Evolutionary conservation across 805 yeast genomes (phyloP), one percentile per base, ranked within the genome.

Genomic region (Lipomyces lipofer): DNA sequence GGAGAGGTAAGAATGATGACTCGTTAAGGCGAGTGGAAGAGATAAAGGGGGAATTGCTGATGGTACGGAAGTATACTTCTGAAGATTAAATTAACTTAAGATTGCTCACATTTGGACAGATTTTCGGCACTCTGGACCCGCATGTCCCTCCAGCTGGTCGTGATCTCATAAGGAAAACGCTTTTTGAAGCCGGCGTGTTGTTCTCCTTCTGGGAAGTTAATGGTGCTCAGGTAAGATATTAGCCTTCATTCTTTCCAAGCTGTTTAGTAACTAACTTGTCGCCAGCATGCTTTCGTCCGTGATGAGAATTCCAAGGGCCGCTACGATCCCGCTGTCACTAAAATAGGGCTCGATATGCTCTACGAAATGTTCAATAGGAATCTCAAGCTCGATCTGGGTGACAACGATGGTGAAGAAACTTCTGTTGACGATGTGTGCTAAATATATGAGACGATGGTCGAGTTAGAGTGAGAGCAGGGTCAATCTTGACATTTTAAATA

Each of bases 281-380:
- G 28, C 9, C 90, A 86, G 68, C 95, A 87, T 63, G 94, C 95
- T 0, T 86, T 86, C 64, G 84, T 86, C 50, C 76, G 94, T 59
- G 95, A 86, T 67, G 94, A 86, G 65, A 71, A 75, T 56, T 83
- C 88, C 60, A 86, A 85, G 71, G 95, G 88, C n/a, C 75, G 94
- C 64, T 86, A 80, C 66, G 94, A 86, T 67, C 81, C 89, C n/a
- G 88, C 88, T 1, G 78, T 83, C 51, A 86, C 94, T 19, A 74
- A 76, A 59, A 73, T 81, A 28, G 84, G 92, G 65, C 71, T 83
- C 62, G 85, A 81, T 21, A 83, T 87, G 77, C 68, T 86, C 63
- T 74, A 77, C 48, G 94, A 87, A 65, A 74, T 86, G 67, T 87
- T 86, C 70, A 78, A 84, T 69, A 77, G 95, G 63, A 77, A 76